phyloP scores from a whole-genome alignment of 2,329 filamentous ascomycete genomes.

The Sarocladium oryzae region DNA sequence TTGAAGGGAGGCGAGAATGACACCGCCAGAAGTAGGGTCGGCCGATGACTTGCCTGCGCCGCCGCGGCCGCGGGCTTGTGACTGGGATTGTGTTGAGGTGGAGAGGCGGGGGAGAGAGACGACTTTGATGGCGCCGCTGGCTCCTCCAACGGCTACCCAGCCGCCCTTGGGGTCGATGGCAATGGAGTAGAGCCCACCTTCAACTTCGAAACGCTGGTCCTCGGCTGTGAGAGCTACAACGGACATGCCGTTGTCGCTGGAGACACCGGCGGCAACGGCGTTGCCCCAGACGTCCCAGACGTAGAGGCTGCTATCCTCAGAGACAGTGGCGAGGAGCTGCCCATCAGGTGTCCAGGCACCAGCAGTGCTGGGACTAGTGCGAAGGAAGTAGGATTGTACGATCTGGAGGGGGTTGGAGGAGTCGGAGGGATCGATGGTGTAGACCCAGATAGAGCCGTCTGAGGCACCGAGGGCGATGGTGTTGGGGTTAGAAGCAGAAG shows the following conservation, averaged over 20 bases:
- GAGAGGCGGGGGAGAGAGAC: constrained; percentile 69
- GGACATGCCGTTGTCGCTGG: constrained; percentile 50
- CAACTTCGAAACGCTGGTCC: constrained; percentile 87
- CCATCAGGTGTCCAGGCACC: constrained; percentile 89
- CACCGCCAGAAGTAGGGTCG: constrained; percentile 37
- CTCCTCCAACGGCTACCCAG: constrained; percentile 81
- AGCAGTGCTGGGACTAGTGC: constrained; percentile 79
- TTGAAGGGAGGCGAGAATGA: constrained; percentile 76
- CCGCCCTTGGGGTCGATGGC: constrained; percentile 74
- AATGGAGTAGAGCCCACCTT: constrained; percentile 85
- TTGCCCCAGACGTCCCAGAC: constrained; percentile 89
- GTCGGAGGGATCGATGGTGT: constrained; percentile 69
- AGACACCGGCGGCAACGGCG: constrained; percentile 52
- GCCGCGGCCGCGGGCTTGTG: constrained; percentile 17
- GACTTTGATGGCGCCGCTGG: constrained; percentile 77
- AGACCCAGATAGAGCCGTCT: constrained; percentile 94
- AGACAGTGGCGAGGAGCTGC: constrained; percentile 76
- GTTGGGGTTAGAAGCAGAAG: constrained; percentile 65
- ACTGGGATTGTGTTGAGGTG: constrained; percentile 14
- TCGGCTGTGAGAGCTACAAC: constrained; percentile 70
- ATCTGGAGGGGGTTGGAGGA: constrained; percentile 61
- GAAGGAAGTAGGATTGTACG: constrained; percentile 86
- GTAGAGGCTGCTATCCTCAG: constrained; percentile 81
- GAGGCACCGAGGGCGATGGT: constrained; percentile 80
- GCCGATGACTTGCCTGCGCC: constrained; percentile 26